Base-by-base conservation (phyloP, 2,329 filamentous ascomycete genomes). In the Aspergillus latus region DNA sequence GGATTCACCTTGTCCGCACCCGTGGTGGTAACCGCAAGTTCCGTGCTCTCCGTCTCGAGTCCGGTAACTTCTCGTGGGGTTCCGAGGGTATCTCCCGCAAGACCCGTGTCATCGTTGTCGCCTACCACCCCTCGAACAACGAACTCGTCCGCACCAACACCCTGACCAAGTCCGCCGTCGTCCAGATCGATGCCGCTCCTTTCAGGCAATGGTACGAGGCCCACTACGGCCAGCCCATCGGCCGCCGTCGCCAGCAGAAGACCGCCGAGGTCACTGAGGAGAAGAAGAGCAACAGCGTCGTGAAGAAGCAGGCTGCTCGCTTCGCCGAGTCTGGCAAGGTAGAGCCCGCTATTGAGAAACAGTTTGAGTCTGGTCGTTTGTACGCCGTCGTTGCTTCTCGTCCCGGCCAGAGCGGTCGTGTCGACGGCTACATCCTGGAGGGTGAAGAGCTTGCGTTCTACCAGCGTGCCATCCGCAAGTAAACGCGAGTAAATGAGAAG, bases 171-270 rank as follows among this genome's bases (percentile, higher is more conserved):
- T 91, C 91, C 76, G 94, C 94, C 82, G 90, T 99, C 75, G 90
- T 99, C 79, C 94, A 99, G 86, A 84, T 99, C 82, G 94, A 99
- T 81, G 94, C 95, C 73, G 91, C 94, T 65, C 94, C 94, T 70
- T 99, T 99, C 90, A 87, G 94, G 79, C 93, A 97, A 84, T 99
- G 94, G 94, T 99, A 96, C 83, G 94, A 99, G 88, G 91, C 94
- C 70, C 94, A 99, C 89, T 99, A 99, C 86, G 94, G 94, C 77
- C 85, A 90, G 80, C 72, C 84, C 72, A 77, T 99, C 65, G 94
- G 94, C 78, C 90, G 92, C 73, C 89, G 88, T 82, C 90, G 92
- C 82, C 92, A 96, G 84, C 84, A 88, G 79, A 92, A 95, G 75
- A 66, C 67, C 81, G 32, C 32, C 8, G 81, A 76, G 78, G 80